phyloP scores from a whole-genome alignment of 2,329 filamentous ascomycete genomes.

The Aspergillus pseudoterreus region DNA sequence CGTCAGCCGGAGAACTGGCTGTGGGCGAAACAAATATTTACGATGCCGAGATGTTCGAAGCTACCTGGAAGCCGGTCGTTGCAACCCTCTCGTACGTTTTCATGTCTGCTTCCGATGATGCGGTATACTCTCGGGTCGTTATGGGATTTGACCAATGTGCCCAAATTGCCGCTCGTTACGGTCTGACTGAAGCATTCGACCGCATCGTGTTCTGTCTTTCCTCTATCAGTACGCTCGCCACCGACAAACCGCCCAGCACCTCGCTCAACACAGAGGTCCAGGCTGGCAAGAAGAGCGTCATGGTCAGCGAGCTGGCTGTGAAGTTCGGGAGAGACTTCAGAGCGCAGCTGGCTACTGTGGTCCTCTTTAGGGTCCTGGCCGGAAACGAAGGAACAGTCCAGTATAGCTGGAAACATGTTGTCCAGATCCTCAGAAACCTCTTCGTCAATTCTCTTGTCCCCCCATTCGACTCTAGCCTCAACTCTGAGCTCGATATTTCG shows the following conservation, averaged over 20 bases:
- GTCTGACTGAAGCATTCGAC: constrained; percentile 80
- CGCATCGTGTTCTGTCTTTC: constrained; percentile 88
- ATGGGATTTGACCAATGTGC: constrained; percentile 96
- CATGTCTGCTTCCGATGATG: constrained; percentile 95
- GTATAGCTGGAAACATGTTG: constrained; percentile 60
- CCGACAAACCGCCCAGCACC: constrained; percentile 73
- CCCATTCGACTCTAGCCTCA: constrained; percentile 66
- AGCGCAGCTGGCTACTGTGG: constrained; percentile 87
- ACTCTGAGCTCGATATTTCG: constrained; percentile 66
- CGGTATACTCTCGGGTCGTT: constrained; percentile 89
- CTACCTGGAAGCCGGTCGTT: constrained; percentile 92
- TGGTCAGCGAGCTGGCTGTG: constrained; percentile 97
- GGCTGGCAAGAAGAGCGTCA: constrained; percentile 84
- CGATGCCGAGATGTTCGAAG: constrained; percentile 95
- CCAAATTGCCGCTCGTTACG: constrained; percentile 81
- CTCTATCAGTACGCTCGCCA: constrained; percentile 83
- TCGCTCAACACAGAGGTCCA: constrained; percentile 93
- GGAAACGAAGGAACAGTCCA: constrained; percentile 76
- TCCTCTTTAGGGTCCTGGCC: constrained; percentile 89
- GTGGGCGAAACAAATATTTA: constrained; percentile 90
- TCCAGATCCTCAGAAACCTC: constrained; percentile 89
- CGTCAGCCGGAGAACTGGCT: constrained; percentile 67
- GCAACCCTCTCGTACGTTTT: constrained; percentile 97
- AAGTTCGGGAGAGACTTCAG: constrained; percentile 92
- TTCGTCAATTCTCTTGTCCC: constrained; percentile 94